Conservation (phyloP, 2,329 filamentous ascomycete genomes). For the Iodosphaeria phyllophila region DNA sequence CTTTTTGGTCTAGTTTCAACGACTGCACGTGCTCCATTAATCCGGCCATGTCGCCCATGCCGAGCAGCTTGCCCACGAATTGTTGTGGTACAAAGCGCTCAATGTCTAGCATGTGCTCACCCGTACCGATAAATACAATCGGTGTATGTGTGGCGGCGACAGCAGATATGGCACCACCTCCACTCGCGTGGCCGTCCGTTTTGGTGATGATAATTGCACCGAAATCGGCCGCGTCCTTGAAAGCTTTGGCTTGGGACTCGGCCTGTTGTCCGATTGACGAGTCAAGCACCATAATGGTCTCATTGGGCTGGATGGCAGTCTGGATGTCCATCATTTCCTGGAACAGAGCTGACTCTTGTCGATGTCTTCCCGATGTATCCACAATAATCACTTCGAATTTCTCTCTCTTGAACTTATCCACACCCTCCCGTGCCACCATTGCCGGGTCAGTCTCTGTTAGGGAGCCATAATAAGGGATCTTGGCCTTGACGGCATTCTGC, state of each 20-base stretch:
- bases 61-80: conserved; percentile 83
- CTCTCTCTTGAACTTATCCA: conserved; percentile 98
- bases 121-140: conserved; percentile 95
- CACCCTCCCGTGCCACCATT: conserved; percentile 82
- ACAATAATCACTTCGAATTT: conserved; percentile 97
- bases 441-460: conserved; percentile 93
- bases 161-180: conserved; percentile 92
- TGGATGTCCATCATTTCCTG: conserved; percentile 98
- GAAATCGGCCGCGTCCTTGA: conserved; percentile 94
- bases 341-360: conserved; percentile 88
- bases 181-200: conserved; percentile 87
- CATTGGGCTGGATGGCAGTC: conserved; percentile 71
- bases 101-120: conserved; percentile 90
- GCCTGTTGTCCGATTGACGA: conserved; percentile 93
- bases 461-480: conserved; percentile 96
- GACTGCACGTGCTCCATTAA: conserved; percentile 93
- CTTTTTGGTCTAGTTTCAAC: conserved; percentile 90
- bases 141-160: conserved; percentile 92
- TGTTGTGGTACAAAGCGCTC: conserved; percentile 85
- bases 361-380: conserved; percentile 86
- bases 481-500: conserved; percentile 96
- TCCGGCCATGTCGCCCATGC: conserved; percentile 94
- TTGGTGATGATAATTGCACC: conserved; percentile 98
- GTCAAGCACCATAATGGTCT: conserved; percentile 97
- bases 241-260: conserved; percentile 83